Percentiles rank a stretch among this genome's conserved stretches.
Conservation (phyloP, 257 asterid species). For the Avicennia marina region DNA sequence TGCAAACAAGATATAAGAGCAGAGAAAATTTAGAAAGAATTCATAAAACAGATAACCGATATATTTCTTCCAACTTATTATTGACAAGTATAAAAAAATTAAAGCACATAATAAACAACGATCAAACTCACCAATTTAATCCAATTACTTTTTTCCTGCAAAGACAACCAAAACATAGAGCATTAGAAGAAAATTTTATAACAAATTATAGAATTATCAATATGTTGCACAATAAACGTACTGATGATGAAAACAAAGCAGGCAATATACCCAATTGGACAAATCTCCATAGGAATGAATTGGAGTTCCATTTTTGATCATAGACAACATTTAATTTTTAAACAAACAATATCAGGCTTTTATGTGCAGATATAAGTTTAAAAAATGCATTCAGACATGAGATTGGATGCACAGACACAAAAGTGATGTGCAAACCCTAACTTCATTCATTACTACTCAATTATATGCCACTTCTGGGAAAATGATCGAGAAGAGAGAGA, state of each 20-base stretch:
- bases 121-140: slow-evolving; percentile 53
- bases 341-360: too few species aligned
- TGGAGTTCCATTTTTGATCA: background rate
- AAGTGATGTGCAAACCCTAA: background rate
- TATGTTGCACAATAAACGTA: background rate
- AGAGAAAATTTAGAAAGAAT: background rate
- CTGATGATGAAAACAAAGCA: background rate
- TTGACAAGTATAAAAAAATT: slow-evolving; percentile 5
- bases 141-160: slow-evolving; percentile 72
- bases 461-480: background rate
- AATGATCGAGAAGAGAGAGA: background rate
- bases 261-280: background rate
- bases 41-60: slow-evolving; percentile 2
- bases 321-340: too few species aligned
- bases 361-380: background rate
- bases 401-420: background rate
- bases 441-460: background rate
- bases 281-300: background rate
- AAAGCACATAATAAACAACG: background rate
- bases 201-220: slow-evolving; percentile 1
- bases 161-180: slow-evolving; percentile 21
- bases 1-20: background rate
- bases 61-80: slow-evolving; percentile 12
- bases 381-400: background rate
- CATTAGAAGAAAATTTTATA: slow-evolving; percentile 17